A percentile compares a stretch with the other conserved stretches of the same genome.
Conservation (phyloP, 169 alveolate species). For the Blepharisma undulans region DNA sequence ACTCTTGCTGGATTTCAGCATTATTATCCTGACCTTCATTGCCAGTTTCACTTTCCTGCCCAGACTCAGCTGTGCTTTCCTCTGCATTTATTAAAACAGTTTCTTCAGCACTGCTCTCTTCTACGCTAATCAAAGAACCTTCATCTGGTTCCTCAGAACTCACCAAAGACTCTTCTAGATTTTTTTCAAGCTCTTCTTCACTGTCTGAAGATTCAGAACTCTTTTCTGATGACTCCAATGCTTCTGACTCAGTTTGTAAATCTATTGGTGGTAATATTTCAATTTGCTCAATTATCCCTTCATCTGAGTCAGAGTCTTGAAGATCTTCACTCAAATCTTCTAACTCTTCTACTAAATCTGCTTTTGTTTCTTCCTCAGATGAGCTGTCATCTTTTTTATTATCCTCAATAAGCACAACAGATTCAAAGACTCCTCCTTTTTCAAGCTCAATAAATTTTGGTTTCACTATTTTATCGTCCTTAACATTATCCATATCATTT, state of each 20-base stretch:
- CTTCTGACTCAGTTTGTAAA: not conserved
- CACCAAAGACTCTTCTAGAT: not conserved
- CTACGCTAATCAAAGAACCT: not conserved
- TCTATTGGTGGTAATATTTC: not conserved
- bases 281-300: not conserved
- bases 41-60: not conserved
- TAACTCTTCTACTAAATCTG: not conserved
- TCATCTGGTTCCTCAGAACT: not conserved
- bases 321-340: not conserved
- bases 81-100: not conserved
- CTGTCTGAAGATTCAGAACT: not conserved
- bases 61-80: not conserved
- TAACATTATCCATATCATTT: not conserved
- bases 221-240: not conserved
- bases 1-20: not conserved
- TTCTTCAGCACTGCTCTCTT: not conserved
- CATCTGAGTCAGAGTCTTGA: not conserved
- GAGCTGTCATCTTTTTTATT: not conserved
- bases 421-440: not conserved
- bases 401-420: not conserved
- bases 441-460: not conserved
- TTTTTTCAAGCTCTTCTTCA: not conserved
- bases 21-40: not conserved
- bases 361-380: not conserved
- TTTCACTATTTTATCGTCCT: not conserved